A percentile compares a stretch with the other conserved stretches of the same genome.
phyloP scores from a whole-genome alignment of 768 basidiomycete species.

The Auricularia sp. region DNA sequence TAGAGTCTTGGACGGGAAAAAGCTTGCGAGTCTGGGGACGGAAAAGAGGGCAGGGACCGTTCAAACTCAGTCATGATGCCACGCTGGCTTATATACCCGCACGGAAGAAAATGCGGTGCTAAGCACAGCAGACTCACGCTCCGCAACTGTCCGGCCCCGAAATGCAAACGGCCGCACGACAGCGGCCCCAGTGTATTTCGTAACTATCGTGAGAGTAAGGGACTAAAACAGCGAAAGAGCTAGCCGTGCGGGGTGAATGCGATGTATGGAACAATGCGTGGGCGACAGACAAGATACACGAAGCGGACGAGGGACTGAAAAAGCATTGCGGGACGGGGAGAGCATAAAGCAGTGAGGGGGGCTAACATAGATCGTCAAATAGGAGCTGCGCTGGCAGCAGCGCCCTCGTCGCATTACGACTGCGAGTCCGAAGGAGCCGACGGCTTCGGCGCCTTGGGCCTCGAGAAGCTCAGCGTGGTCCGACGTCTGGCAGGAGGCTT shows the following conservation, averaged over 20 bases:
- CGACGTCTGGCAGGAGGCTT: constrained; percentile 1
- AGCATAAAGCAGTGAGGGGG: neutral
- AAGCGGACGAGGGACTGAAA: neutral
- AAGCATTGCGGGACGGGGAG: neutral
- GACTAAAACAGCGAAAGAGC: neutral
- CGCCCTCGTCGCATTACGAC: neutral
- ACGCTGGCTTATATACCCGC: neutral
- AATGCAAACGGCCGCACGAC: neutral
- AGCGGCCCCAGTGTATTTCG: neutral
- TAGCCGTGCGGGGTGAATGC: neutral
- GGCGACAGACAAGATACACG: neutral
- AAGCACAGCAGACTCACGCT: neutral
- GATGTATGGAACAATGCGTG: neutral
- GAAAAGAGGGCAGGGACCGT: neutral
- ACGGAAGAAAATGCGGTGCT: neutral
- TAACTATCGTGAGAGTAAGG: neutral
- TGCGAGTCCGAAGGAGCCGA: neutral
- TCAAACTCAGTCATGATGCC: neutral
- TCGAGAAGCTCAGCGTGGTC: neutral
- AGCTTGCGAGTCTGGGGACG: neutral
- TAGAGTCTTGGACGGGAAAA: neutral
- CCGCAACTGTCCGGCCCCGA: neutral
- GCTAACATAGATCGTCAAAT: neutral
- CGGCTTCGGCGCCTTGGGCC: neutral
- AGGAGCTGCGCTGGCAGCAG: neutral